Base-by-base conservation (phyloP, 495 filamentous ascomycete genomes). In the Opeltia flavorubescens region DNA sequence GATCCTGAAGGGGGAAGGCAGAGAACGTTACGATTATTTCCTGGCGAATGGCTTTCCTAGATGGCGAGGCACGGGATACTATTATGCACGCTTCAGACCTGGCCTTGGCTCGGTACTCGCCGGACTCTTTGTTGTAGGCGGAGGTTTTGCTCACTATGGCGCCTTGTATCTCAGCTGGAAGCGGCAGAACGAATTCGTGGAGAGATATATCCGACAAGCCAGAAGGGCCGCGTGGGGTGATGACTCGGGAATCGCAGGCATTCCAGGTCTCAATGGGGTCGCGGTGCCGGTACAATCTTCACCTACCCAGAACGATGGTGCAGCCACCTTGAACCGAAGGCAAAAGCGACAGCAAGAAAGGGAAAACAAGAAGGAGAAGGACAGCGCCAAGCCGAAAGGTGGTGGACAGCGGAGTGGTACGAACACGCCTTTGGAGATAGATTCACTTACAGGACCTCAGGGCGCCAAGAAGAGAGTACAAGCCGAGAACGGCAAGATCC, bases 21-120 rank as follows among this genome's bases (percentile, higher is more conserved):
- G 93, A 34, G 86, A 84, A 55, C 83, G 93, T 44, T 99, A 99
- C 62, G 89, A 99, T 62, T 78, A 95, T 62, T 99, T 99, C 68
- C 68, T 99, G 45, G 72, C 69, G 56, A 86, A 95, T 65, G 91
- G 91, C 18, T 99, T 99, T 65, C 91, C 91, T 9, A 78, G 75
- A 41, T 98, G 93, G 91, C 85, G 84, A 62, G 91, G 93, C 28
- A 95, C 91, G 15, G 93, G 89, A 44, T 99, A 96, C 71, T 96
- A 95, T 71, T 99, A 96, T 66, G 80, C 72, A 46, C 81, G 91
- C 5, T 95, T 86, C 72, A 76, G 91, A 24, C 91, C 91, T 1
- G 91, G 91, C 9, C 67, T 95, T 8, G 86, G 84, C 17, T 80
- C 81, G 8, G 91, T 95, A 39, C 62, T 96, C 43, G 43, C 78